Percentiles rank a stretch among this genome's conserved stretches.
These are phyloP conservation scores for Populus ilicifolia DNA, from an alignment of 345 rosid genomes.

Conservation along the genomic window DNA sequence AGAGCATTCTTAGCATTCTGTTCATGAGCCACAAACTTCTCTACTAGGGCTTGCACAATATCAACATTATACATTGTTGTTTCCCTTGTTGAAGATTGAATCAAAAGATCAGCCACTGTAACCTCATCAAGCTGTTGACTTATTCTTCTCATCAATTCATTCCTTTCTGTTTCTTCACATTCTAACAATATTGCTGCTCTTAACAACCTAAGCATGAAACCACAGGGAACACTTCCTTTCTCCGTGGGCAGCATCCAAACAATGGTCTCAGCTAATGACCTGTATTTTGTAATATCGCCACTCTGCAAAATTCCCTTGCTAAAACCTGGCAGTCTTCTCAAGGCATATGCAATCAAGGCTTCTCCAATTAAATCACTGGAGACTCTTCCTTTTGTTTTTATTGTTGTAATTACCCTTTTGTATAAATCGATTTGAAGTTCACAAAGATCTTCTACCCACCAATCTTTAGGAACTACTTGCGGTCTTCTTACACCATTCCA, in stretches of 20 bases:
- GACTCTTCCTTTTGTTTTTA: conserved; percentile 31
- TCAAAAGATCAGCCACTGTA: conserved; percentile 30
- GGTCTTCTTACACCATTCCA: conserved; percentile 32
- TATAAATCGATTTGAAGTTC: conserved; percentile 44
- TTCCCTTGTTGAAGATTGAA: conserved; percentile 25
- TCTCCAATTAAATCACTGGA: conserved; percentile 37
- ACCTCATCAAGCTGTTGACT: conserved; percentile 23
- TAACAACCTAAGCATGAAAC: conserved; percentile 30
- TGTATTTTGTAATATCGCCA: conserved; percentile 22
- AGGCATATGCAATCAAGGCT: conserved; percentile 43
- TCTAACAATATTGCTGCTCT: conserved; percentile 25
- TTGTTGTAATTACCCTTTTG: conserved; percentile 37
- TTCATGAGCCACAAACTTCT: conserved; percentile 18
- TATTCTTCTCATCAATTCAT: conserved; percentile 26
- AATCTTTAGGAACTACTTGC: conserved; percentile 42
- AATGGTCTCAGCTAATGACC: conserved; percentile 24
- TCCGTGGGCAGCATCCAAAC: conserved; percentile 24
- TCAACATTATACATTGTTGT: conserved; percentile 20
- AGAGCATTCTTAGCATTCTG: background rate
- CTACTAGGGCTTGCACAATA: conserved; percentile 23
- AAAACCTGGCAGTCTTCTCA: conserved; percentile 30
- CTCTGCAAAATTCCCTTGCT: conserved; percentile 21
- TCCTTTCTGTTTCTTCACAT: conserved; percentile 25
- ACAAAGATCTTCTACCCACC: conserved; percentile 61
- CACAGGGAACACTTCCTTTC: conserved; percentile 28